phyloP scores from a whole-genome alignment of 495 filamentous ascomycete genomes.

The Daldinia bambusicola region DNA sequence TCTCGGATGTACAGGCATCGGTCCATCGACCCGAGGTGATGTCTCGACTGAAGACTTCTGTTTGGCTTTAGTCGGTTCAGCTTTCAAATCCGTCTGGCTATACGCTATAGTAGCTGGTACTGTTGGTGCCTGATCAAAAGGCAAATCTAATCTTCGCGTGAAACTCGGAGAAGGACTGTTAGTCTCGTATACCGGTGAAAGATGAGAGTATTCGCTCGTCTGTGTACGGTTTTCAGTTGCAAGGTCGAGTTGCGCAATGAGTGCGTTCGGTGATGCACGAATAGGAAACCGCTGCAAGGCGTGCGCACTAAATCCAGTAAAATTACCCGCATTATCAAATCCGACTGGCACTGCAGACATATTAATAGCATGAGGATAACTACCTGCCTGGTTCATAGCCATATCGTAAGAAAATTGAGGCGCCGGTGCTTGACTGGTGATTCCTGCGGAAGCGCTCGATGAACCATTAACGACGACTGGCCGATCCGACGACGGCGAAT shows the following conservation, averaged over 20 bases:
- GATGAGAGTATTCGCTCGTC: conserved; percentile 54
- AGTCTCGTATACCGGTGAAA: conserved; percentile 67
- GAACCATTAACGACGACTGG: conserved; percentile 65
- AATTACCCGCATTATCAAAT: conserved; percentile 12
- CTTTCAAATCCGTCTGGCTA: conserved; percentile 42
- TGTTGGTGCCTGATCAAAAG: conserved; percentile 35
- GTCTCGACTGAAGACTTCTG: conserved; percentile 38
- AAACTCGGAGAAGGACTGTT: conserved; percentile 62
- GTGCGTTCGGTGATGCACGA: conserved; percentile 51
- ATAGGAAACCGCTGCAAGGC: conserved; percentile 48
- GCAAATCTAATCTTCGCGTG: conserved; percentile 52
- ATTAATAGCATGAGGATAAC: conserved; percentile 22
- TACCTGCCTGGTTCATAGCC: conserved; percentile 21
- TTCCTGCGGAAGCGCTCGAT: conserved; percentile 25
- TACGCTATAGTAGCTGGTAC: conserved; percentile 35
- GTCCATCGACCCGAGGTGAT: conserved; percentile 36
- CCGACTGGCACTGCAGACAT: conserved; percentile 24
- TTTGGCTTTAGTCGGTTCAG: conserved; percentile 50
- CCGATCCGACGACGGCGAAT: conserved; percentile 49
- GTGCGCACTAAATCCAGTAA: conserved; percentile 19
- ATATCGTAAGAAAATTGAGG: conserved; percentile 40
- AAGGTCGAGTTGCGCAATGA: conserved; percentile 59
- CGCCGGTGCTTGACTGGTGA: conserved; percentile 16
- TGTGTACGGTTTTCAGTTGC: conserved; percentile 51
- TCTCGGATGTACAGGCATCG: conserved; percentile 47